Base-by-base conservation (phyloP, 192 early-diverging fungal genomes). In the Podila epicladia region DNA sequence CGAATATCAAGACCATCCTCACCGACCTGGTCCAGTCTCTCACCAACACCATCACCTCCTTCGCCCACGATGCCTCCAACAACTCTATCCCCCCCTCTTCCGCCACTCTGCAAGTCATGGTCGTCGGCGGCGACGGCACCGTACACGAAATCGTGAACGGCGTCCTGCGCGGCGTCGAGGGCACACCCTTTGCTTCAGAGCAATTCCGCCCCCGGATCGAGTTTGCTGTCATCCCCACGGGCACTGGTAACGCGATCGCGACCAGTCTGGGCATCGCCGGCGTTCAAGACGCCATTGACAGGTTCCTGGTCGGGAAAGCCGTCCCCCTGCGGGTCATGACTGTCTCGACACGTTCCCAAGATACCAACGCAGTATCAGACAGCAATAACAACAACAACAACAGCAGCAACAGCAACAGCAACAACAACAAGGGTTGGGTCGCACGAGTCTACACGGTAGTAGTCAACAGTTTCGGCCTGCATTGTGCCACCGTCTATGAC, bases 111-210 rank as follows among this genome's bases (percentile, higher is more conserved):
- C 71, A 80, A 48, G 41, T 88, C 9, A 82, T 88, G 33, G 77
- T 83, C 66, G 61, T 88, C 2, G 87, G 87, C 29, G 87, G 87
- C 17, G 87, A 88, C 64, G 87, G 87, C 6, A 84, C 83, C 2
- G 63, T 88, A 12, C 87, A 88, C 57, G 87, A 88, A 51, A 75
- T 88, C 11, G 72, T 88, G 26, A 88, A 88, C 63, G 87, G 87
- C 5, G 37, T 88, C 33, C 55, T 76, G 20, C 78, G 74, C 41
- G 74, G 72, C 0, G 68, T 82, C 12, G 59, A 73, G 22, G 74
- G 69, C 13, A 69, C 78, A 0, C 53, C 33, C 7, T 70, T 61
- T 48, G 55, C 58, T 13, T 51, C 73, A 38, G 60, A 65, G 32
- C 32, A 37, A 19, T 65, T 58, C 68, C 38, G 69, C 26, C 60